Conservation (phyloP, 768 basidiomycete genomes). For the Boletus subparvulus region DNA sequence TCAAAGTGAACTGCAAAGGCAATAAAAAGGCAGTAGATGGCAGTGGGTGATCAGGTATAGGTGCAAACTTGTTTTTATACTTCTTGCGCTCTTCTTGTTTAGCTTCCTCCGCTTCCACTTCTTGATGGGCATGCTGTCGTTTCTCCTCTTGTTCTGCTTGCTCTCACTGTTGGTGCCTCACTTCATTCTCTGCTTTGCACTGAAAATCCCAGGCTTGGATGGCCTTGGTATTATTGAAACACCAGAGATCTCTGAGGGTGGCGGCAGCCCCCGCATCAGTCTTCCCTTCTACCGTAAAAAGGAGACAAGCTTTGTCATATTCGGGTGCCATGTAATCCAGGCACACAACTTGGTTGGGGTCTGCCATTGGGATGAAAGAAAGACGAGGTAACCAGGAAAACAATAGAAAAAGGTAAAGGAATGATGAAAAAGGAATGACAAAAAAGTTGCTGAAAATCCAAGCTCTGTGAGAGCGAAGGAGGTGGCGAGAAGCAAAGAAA, state of each 20-base stretch:
- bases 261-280: rapidly evolving
- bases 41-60: rapidly evolving
- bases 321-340: neutral
- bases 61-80: neutral
- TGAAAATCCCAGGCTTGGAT: neutral
- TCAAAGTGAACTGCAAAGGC: rapidly evolving
- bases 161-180: rapidly evolving
- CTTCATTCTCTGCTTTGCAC: rapidly evolving
- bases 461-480: neutral
- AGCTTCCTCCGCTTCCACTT: neutral
- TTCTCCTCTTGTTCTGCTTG: neutral
- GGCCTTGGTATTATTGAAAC: neutral
- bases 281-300: neutral
- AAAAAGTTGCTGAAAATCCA: too few species aligned
- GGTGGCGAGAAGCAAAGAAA: neutral
- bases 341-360: neutral
- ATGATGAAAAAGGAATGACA: too few species aligned
- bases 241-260: rapidly evolving
- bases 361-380: neutral
- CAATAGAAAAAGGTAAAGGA: too few species aligned
- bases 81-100: neutral
- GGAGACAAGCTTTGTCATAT: neutral
- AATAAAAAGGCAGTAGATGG: rapidly evolving
- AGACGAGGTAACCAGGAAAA: too few species aligned
- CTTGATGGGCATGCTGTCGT: too few species aligned